phyloP scores from a whole-genome alignment of 495 filamentous ascomycete species.

The Aspergillus avenaceus region DNA sequence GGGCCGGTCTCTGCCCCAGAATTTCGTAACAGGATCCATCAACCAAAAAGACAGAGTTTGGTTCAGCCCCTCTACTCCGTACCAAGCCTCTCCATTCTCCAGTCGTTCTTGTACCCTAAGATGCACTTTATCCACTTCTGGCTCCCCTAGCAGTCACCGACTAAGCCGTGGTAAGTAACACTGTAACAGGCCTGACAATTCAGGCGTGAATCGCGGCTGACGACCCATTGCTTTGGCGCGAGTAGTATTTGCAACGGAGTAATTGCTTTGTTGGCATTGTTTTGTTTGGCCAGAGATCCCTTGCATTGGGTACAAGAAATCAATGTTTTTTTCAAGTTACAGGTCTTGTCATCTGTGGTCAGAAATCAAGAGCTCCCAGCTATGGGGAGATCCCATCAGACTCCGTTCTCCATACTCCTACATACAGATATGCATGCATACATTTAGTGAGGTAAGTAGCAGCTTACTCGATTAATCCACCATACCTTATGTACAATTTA shows the following conservation, averaged over 20 bases:
- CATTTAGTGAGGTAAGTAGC: not conserved
- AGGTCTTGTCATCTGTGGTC: not conserved
- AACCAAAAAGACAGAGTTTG: conserved; percentile 8
- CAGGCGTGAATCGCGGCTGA: conserved; percentile 7
- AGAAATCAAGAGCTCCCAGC: not conserved
- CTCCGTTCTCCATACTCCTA: not conserved
- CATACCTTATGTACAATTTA: not conserved
- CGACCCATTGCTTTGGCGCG: not conserved
- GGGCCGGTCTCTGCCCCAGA: conserved; percentile 12
- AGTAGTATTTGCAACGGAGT: not conserved
- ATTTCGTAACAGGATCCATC: conserved; percentile 21
- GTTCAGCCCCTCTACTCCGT: conserved; percentile 1
- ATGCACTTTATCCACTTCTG: not conserved
- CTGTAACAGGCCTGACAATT: not conserved
- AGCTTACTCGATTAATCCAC: not conserved
- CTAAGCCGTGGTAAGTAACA: not conserved
- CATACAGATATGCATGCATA: not conserved
- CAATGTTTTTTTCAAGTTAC: not conserved
- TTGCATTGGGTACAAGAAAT: not conserved
- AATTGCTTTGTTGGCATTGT: not conserved
- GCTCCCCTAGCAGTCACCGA: not conserved
- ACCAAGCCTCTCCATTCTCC: not conserved
- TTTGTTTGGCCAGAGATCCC: not conserved
- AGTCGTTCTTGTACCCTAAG: not conserved
- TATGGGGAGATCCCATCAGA: too few relatives aligned